Base-by-base conservation (phyloP, 2,329 filamentous ascomycete species). In the Chrysoporthe cubensis region DNA sequence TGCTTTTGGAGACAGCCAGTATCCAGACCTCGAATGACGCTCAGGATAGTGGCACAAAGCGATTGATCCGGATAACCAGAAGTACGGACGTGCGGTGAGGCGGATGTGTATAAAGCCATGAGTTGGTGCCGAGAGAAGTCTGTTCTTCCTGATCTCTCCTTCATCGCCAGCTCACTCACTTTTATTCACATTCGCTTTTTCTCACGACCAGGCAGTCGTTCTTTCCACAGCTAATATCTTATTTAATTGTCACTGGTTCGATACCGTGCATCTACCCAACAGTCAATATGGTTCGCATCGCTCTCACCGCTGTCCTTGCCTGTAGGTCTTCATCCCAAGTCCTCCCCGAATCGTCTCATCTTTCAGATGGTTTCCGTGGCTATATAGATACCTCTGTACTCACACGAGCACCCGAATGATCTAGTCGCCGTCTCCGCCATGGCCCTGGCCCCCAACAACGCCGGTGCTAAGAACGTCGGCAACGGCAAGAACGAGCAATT, bases 231-330 rank as follows among this genome's bases (percentile, higher is more conserved):
- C 21, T 42, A 56, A 6, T 62, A 18, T 42, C 6, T 26, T 18
- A n/a, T 37, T 43, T 37, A 54, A 43, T 67, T 21, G 11, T 40
- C 37, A 26, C 14, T n/a, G n/a, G 58, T 43, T 44, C 52, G 48
- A 63, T 16, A 63, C 48, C 63, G 4, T 58, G 66, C 65, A 77
- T 79, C 82, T 60, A 82, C 78, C 82, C 83, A 83, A 43, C 21
- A 61, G 8, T 57, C 74, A 76, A 73, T 57, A 77, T 77, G 76
- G 75, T 77, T 68, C 75, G 75, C 74, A 72, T 75, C 63, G 58
- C 70, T 58, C 14, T 76, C 65, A 71, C 72, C 43, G 65, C 72
- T 60, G 68, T 73, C 63, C 70, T 77, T 59, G 70, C 75, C 64
- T 73, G 75, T 76, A 70, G 59, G 74, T 66, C 26, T 32, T 9